These are phyloP conservation scores for Tilletia setariae DNA, from an alignment of 1,284 basidiomycete species.

Conservation along the genomic window DNA sequence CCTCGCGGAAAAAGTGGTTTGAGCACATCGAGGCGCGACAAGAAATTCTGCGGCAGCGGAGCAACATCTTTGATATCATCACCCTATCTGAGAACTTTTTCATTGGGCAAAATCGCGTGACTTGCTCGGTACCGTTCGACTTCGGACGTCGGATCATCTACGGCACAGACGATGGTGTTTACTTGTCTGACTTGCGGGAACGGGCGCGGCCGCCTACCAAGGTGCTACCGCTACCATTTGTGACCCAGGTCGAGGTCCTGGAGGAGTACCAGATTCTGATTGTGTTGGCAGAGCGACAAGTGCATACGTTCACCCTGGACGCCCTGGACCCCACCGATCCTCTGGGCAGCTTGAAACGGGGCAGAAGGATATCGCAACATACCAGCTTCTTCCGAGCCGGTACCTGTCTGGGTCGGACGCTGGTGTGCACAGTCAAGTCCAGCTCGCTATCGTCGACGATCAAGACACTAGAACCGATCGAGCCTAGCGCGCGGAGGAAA, in stretches of 20 bases:
- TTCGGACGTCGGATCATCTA: slow-evolving; percentile 85
- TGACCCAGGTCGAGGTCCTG: slow-evolving; percentile 91
- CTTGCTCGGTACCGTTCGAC: slow-evolving; percentile 88
- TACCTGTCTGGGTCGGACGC: slow-evolving; percentile 83
- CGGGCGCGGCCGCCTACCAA: slow-evolving; percentile 73
- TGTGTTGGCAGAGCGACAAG: slow-evolving; percentile 81
- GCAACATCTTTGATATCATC: slow-evolving; percentile 80
- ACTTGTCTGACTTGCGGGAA: slow-evolving; percentile 77
- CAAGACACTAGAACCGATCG: slow-evolving; percentile 94
- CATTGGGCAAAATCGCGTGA: slow-evolving; percentile 73
- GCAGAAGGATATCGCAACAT: slow-evolving; percentile 91
- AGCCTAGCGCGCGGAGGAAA: slow-evolving; percentile 80
- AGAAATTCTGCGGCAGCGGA: slow-evolving; percentile 75
- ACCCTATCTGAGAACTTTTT: slow-evolving; percentile 86
- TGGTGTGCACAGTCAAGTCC: slow-evolving; percentile 97
- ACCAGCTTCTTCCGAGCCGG: slow-evolving; percentile 98
- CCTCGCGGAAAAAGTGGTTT: slow-evolving; percentile 88
- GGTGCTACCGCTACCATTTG: slow-evolving; percentile 82
- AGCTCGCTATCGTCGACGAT: slow-evolving; percentile 92
- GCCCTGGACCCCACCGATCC: slow-evolving; percentile 87
- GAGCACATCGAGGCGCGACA: slow-evolving; percentile 89
- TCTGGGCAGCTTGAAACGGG: slow-evolving; percentile 81
- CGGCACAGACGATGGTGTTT: slow-evolving; percentile 94
- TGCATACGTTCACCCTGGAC: slow-evolving; percentile 93
- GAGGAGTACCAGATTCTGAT: slow-evolving; percentile 95